Evolutionary conservation across 805 yeast genomes (phyloP).

Genomic region (Yueomyces sinensis): DNA sequence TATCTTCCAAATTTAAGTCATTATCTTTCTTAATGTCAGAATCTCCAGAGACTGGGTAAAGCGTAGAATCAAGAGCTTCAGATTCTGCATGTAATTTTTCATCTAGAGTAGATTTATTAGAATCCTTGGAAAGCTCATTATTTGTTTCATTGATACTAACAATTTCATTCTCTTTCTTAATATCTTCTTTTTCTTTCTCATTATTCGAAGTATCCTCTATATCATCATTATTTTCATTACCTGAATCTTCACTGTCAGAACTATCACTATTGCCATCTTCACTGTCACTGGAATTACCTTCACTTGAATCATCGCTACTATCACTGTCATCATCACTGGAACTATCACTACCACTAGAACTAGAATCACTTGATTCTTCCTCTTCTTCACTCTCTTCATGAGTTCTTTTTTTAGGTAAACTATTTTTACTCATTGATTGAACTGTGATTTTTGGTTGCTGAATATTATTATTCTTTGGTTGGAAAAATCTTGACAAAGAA

Average conservation of each 20-base stretch:
- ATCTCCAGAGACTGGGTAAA: no score
- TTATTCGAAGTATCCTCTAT: conserved; percentile 10
- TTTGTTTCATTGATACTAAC: no score
- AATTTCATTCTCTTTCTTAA: no score
- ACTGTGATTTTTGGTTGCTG: conserved; percentile 3
- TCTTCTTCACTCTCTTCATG: conserved; percentile 2
- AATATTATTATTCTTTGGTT: conserved; percentile 15
- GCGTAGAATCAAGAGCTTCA: no score
- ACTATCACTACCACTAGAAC: conserved; percentile 10
- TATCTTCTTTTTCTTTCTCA: not conserved
- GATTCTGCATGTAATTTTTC: no score
- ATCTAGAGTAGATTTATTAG: no score
- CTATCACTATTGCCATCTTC: conserved; percentile 14
- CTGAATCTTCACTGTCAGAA: conserved; percentile 29
- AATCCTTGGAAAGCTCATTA: no score
- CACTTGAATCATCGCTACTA: conserved; percentile 16
- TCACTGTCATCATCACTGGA: conserved; percentile 20
- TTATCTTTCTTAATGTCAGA: no score
- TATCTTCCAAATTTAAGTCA: no score
- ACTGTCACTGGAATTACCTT: conserved; percentile 4
- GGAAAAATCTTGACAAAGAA: conserved; percentile 24
- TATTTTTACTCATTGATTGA: not conserved
- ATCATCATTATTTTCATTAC: conserved; percentile 28
- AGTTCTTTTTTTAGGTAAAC: not conserved
- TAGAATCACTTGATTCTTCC: conserved; percentile 1